phyloP scores from a whole-genome alignment of 2,329 filamentous ascomycete genomes.

The Aspergillus hortae region DNA sequence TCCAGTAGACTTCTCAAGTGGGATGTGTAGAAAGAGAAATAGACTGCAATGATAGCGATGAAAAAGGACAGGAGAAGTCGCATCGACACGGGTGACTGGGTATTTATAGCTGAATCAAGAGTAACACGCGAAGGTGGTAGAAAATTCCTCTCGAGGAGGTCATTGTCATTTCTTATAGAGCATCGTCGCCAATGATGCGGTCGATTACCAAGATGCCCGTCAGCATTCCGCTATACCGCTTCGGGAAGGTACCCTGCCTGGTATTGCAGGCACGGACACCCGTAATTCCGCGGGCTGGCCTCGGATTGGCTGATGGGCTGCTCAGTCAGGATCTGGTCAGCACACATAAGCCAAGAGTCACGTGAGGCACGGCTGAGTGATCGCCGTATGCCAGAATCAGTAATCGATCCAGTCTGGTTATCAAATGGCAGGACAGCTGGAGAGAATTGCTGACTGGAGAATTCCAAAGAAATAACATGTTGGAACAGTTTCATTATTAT shows the following conservation, averaged over 20 bases:
- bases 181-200: background rate
- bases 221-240: conserved; percentile 18
- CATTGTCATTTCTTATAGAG: conserved; percentile 26
- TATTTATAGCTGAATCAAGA: conserved; percentile 27
- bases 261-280: background rate
- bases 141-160: conserved; percentile 10
- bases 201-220: conserved; percentile 24
- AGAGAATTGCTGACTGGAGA: too few relatives aligned
- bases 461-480: background rate
- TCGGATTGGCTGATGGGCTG: conserved; percentile 1
- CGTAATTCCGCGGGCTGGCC: background rate
- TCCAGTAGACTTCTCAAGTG: conserved; percentile 17
- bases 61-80: conserved; percentile 34
- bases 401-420: too few relatives aligned
- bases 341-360: background rate
- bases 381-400: too few relatives aligned
- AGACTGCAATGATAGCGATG: conserved; percentile 35
- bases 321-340: background rate
- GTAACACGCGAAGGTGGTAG: conserved; percentile 19
- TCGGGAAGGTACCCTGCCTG: background rate
- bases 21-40: conserved; percentile 16
- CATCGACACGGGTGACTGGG: conserved; percentile 23
- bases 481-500: background rate
- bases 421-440: too few relatives aligned
- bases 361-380: too few relatives aligned